A percentile compares a stretch with the other conserved stretches of the same genome.
Conservation (phyloP, 208 protist genomes). For the Naegleria gruberi region DNA sequence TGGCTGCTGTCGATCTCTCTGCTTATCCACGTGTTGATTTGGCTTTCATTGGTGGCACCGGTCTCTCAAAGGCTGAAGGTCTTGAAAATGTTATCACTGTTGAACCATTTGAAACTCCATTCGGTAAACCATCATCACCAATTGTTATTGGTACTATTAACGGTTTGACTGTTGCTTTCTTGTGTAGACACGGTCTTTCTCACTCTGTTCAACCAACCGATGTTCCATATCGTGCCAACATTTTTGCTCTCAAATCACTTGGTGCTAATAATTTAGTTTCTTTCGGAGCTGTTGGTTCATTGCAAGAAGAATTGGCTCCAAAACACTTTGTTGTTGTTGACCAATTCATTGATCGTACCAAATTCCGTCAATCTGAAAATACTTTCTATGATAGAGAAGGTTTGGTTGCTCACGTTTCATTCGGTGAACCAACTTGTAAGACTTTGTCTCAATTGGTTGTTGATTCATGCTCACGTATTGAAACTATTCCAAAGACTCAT, state of each 20-base stretch:
- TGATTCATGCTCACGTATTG: conserved; percentile 40
- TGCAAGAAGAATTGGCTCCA: conserved; percentile 58
- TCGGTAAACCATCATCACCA: conserved; percentile 56
- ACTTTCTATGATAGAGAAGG: conserved; percentile 65
- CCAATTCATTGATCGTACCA: conserved; percentile 74
- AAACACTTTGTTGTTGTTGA: conserved; percentile 73
- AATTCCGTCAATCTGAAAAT: conserved; percentile 39
- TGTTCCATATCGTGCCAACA: conserved; percentile 78
- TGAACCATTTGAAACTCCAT: conserved; percentile 64
- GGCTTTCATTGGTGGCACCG: conserved; percentile 68
- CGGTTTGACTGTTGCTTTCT: conserved; percentile 59
- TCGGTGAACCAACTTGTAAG: conserved; percentile 61
- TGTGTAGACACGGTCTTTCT: conserved; percentile 64
- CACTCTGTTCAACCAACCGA: conserved; percentile 66
- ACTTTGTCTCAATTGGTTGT: not conserved
- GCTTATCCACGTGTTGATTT: not conserved
- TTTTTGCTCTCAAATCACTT: conserved; percentile 72
- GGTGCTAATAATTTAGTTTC: conserved; percentile 68
- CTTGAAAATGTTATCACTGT: conserved; percentile 48
- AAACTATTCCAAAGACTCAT: conserved; percentile 54
- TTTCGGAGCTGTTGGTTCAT: conserved; percentile 71
- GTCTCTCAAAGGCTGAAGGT: conserved; percentile 62
- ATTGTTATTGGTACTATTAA: conserved; percentile 58
- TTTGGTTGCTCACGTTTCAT: conserved; percentile 62
- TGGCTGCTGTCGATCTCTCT: not conserved